A percentile compares a stretch with the other conserved stretches of the same genome.
Evolutionary conservation across 306 rosid genomes (phyloP).

Genomic region (Cercis canadensis): DNA sequence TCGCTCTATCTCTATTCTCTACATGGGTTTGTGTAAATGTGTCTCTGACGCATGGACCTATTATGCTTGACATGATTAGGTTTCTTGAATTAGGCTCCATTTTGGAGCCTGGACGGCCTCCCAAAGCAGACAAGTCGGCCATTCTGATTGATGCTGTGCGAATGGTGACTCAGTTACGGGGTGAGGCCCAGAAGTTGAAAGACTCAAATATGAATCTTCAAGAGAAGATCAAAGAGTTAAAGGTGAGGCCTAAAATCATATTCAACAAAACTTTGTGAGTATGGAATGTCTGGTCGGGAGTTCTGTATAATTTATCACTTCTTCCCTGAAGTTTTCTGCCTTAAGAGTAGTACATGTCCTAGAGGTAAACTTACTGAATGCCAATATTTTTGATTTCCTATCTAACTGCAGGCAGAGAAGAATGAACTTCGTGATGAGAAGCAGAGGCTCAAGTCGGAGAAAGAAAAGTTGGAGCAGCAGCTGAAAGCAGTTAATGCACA

Average conservation of each 20-base stretch:
- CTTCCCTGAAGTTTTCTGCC: not conserved
- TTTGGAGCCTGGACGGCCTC: conserved; percentile 93
- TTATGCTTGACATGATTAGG: conserved; percentile 55
- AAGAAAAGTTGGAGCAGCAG: conserved; percentile 89
- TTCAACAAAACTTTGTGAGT: not conserved
- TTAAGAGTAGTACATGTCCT: too few species aligned
- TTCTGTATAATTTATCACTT: conserved; percentile 12
- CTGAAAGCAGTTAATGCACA: conserved; percentile 72
- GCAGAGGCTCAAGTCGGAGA: conserved; percentile 89
- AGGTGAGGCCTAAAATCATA: conserved; percentile 50
- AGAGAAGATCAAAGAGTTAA: conserved; percentile 92
- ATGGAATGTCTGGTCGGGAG: conserved; percentile 22
- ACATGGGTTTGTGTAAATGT: conserved; percentile 23
- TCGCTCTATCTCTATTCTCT: not conserved
- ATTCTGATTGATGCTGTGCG: conserved; percentile 81
- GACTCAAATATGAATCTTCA: conserved; percentile 79
- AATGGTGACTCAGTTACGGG: conserved; percentile 82
- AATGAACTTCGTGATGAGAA: conserved; percentile 94
- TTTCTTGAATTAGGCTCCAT: conserved; percentile 88
- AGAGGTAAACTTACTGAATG: not conserved
- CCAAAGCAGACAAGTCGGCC: conserved; percentile 95
- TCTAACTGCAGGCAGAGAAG: conserved; percentile 72
- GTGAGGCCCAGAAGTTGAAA: conserved; percentile 84
- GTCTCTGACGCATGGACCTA: conserved; percentile 31
- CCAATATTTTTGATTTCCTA: not conserved